These are phyloP conservation scores for Noccaea caerulescens DNA, from an alignment of 345 rosid genomes.

Conservation along the genomic window DNA sequence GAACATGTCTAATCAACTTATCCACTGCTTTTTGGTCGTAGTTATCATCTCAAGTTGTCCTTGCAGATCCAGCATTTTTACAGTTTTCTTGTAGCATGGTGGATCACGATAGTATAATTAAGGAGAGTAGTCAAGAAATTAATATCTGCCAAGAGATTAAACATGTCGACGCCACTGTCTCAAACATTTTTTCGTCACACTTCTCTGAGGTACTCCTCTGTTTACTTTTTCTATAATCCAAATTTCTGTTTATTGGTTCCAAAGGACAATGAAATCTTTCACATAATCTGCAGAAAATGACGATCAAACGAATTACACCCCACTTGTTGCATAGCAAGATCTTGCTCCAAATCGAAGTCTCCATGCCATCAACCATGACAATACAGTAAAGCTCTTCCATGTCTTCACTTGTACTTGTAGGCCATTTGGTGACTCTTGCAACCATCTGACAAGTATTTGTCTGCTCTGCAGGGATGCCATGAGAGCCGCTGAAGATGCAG, in stretches of 20 bases:
- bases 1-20: conserved; percentile 19
- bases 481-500: conserved; percentile 62
- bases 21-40: conserved; percentile 5
- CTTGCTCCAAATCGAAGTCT: conserved; percentile 55
- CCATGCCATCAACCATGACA: conserved; percentile 46
- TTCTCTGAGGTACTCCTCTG: conserved; percentile 56
- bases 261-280: conserved; percentile 8
- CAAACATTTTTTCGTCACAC: conserved; percentile 48
- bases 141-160: conserved; percentile 46
- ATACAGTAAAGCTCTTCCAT: conserved; percentile 41
- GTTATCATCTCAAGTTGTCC: conserved; percentile 16
- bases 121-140: conserved; percentile 32
- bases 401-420: not conserved
- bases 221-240: not conserved
- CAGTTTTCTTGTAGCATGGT: conserved; percentile 41
- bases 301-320: conserved; percentile 60
- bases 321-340: conserved; percentile 72
- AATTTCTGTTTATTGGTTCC: conserved; percentile 15
- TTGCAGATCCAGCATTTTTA: conserved; percentile 74
- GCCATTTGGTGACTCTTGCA: conserved; percentile 3
- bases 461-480: conserved; percentile 57
- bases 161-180: conserved; percentile 58
- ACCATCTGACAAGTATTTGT: conserved; percentile 24
- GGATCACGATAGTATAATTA: conserved; percentile 44
- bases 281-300: conserved; percentile 57